phyloP scores from a whole-genome alignment of 148 eudicot genomes.

The Silene conica region DNA sequence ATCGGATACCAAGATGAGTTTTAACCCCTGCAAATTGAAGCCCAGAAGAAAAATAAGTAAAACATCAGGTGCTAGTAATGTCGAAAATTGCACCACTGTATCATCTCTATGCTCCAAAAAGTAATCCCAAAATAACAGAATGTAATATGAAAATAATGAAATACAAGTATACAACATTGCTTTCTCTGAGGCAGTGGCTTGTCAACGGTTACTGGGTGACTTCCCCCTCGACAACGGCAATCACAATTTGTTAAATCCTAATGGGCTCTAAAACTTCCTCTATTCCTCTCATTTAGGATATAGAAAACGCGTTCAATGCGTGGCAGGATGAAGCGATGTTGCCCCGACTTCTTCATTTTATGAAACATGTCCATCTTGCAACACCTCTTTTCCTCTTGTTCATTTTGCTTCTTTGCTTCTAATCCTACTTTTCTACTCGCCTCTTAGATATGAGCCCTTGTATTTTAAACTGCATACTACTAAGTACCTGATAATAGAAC shows the following conservation, averaged over 20 bases:
- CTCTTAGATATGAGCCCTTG: too few species aligned
- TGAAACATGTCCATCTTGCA: background rate
- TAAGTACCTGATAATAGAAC: too few species aligned
- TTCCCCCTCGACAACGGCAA: background rate
- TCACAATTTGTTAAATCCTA: background rate
- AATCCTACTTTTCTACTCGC: too few species aligned
- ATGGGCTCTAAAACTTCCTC: background rate
- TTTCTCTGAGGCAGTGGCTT: too few species aligned
- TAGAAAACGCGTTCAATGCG: background rate
- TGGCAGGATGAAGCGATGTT: background rate
- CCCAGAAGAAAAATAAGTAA: background rate
- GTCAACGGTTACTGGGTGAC: too few species aligned
- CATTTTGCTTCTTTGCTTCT: too few species aligned
- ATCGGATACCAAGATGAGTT: conserved; percentile 82
- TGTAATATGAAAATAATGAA: too few species aligned
- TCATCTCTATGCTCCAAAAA: background rate
- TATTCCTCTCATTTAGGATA: background rate
- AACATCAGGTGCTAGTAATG: background rate
- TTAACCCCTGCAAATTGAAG: conserved; percentile 51
- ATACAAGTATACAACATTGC: background rate
- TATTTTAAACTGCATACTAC: too few species aligned
- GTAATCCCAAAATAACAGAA: background rate
- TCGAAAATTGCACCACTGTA: background rate
- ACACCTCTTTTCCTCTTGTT: background rate
- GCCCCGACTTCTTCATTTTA: background rate